phyloP scores from a whole-genome alignment of 2,329 filamentous ascomycete species.

The Eutypa lata region DNA sequence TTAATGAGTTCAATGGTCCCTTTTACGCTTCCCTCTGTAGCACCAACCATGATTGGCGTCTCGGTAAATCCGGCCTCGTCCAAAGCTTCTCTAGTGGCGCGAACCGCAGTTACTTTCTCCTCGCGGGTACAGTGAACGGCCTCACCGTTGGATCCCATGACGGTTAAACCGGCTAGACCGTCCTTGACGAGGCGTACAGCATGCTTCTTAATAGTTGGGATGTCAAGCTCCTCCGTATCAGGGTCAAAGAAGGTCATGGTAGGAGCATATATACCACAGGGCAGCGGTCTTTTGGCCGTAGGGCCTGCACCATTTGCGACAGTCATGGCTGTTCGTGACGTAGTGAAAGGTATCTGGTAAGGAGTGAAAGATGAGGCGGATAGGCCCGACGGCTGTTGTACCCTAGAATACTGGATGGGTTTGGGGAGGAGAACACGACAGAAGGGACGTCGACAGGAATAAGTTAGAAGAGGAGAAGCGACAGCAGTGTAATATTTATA shows the following conservation, averaged over 20 bases:
- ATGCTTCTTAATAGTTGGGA: slow-evolving; percentile 75
- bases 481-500: slow-evolving; percentile 28
- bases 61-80: slow-evolving; percentile 74
- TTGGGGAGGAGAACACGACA: slow-evolving; percentile 7
- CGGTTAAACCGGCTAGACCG: slow-evolving; percentile 77
- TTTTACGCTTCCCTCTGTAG: slow-evolving; percentile 76
- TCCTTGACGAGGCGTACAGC: slow-evolving; percentile 73
- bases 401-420: slow-evolving; percentile 8
- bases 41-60: slow-evolving; percentile 79
- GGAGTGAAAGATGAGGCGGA: slow-evolving; percentile 3
- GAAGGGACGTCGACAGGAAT: slow-evolving; percentile 10
- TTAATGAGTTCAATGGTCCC: slow-evolving; percentile 75
- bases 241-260: slow-evolving; percentile 90
- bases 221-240: slow-evolving; percentile 80
- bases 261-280: slow-evolving; percentile 81
- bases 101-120: slow-evolving; percentile 73
- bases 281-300: slow-evolving; percentile 54
- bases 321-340: slow-evolving; percentile 29
- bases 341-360: slow-evolving; percentile 1
- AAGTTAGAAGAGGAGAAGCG: slow-evolving; percentile 9
- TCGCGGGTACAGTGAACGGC: slow-evolving; percentile 77
- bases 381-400: slow-evolving; percentile 8
- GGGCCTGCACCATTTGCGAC: slow-evolving; percentile 26
- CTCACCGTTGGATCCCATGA: slow-evolving; percentile 89
- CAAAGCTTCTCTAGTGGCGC: slow-evolving; percentile 75